Base-by-base conservation (phyloP, 345 rosid genomes). In the Clarkia xantiana region DNA sequence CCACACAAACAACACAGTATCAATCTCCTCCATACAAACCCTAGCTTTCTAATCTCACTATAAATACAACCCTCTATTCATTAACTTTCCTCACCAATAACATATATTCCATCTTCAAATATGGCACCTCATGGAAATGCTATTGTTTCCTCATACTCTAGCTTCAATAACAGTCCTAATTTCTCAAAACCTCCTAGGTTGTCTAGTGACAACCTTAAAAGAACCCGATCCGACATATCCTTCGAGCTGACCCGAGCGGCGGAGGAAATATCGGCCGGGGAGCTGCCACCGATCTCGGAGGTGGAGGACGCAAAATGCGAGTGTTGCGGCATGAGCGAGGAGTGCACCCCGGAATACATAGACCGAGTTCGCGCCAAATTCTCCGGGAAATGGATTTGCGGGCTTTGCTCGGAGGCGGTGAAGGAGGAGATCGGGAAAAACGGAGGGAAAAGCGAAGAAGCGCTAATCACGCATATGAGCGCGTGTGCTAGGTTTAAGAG, bases 301-400 rank as follows among this genome's bases (percentile, higher is more conserved):
- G 89, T 81, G 1, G 87, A 75, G 64, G 80, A 79, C 46, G 84
- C 83, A 9, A 79, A 81, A 60, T 91, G 96, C 25, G 85, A 91
- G 71, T 86, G 98, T 20, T 91, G 98, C 23, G 94, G 89, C 22
- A 79, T 91, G 93, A 68, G 64, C 10, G 94, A 91, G 67, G 94
- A 86, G 80, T 86, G 82, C 71, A 86, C 96, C 1, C 60, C 63
- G 0, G 85, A 81, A 72, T 91, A 84, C 79, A 76, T 86, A n/a
- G 90, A 76, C 17, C 65, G 64, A 2, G 76, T 83, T 15, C 72
- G 89, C 4, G 63, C 53, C 57, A 79, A 67, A 74, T 91, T 71
- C 58, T 50, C 70, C 0, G 96, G 96, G 62, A 83, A 80, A 45
- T 77, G 86, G 96, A 71, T 91, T 44, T 84, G 96, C 18, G 98